Evolutionary conservation across 73 alveolate genomes (phyloP), one percentile per base, ranked within the genome.

Genomic region (Paramecium caudatum): DNA sequence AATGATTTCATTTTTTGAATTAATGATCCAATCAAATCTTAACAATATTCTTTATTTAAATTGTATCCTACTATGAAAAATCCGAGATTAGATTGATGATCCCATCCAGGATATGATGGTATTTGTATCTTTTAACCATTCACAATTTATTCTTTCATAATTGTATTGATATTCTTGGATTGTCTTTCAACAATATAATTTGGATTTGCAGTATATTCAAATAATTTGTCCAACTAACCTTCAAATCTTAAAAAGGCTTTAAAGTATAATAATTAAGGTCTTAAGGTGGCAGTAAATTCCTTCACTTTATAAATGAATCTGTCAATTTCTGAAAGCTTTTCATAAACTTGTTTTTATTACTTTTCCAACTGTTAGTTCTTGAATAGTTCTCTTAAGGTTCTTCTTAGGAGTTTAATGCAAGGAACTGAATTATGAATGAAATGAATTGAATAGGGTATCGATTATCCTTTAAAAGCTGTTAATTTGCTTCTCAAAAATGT

Each of bases 201-300:
- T 2, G 16, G 32, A 74, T 74, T 74, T 6, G 88, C 70, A 19
- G 69, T 39, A 23, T 27, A 74, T 15, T 74, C 68, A 36, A 36
- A 74, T n/a, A 74, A 15, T 74, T 45, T 37, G 43, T 74, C 88
- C 19, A 74, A 41, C 16, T 39, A 43, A 5, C 69, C 88, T 41
- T 74, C 68, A 17, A 74, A 19, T 74, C 88, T 74, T 5, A 74
- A 25, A 41, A 74, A 74, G 2, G 69, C 87, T 74, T 74, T 74
- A 41, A 74, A 27, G 32, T 74, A 74, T 0, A 13, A 27, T 17
- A 74, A 34, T 0, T n/a, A 23, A 10, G 80, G 80, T 23, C 30
- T 55, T 55, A 1, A 5, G 0, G 80, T 16, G 30, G 80, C 9
- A 15, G 23, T 55, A 10, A 55, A 23, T 7, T 49, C 70, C 12